phyloP scores from a whole-genome alignment of 192 early-diverging fungal species.

The Geosiphon pyriformis region DNA sequence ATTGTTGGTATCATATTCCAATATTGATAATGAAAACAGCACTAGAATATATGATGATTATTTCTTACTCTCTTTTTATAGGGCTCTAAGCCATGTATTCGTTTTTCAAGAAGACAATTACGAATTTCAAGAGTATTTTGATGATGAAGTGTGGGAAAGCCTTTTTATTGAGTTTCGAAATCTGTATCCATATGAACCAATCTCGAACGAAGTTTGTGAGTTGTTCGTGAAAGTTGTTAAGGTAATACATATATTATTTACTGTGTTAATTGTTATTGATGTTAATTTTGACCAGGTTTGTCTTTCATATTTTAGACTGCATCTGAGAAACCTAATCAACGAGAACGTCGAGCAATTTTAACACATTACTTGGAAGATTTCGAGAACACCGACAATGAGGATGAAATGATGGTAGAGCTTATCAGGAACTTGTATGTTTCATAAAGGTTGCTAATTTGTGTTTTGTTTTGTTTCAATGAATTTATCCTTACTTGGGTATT shows the following conservation, averaged over 20 bases:
- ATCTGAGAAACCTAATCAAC: constrained; percentile 11
- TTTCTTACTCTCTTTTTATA: constrained; percentile 2
- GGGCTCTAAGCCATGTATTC: constrained; percentile 13
- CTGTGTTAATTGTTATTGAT: constrained; percentile 3
- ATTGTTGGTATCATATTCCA: constrained; percentile 13
- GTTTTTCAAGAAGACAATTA: constrained; percentile 5
- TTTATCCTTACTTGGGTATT: constrained; percentile 2
- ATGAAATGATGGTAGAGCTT: constrained; percentile 13
- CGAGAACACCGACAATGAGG: constrained; percentile 7
- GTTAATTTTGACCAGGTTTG: too few species aligned
- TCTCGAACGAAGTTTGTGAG: constrained; percentile 5
- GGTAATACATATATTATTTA: not conserved
- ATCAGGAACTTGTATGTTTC: constrained; percentile 21
- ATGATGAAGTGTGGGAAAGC: constrained; percentile 9
- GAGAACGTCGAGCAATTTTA: constrained; percentile 10
- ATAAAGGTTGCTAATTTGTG: not conserved
- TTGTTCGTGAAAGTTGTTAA: constrained; percentile 2
- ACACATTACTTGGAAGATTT: constrained; percentile 9
- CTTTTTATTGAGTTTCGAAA: constrained; percentile 10
- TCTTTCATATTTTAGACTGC: constrained; percentile 10
- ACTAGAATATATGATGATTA: not conserved
- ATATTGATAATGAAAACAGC: not conserved
- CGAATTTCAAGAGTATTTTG: constrained; percentile 3
- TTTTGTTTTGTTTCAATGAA: not conserved
- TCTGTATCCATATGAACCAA: constrained; percentile 8